Evolutionary conservation across 1,284 basidiomycete genomes (phyloP).

Genomic region (Amylostereum chailletii): DNA sequence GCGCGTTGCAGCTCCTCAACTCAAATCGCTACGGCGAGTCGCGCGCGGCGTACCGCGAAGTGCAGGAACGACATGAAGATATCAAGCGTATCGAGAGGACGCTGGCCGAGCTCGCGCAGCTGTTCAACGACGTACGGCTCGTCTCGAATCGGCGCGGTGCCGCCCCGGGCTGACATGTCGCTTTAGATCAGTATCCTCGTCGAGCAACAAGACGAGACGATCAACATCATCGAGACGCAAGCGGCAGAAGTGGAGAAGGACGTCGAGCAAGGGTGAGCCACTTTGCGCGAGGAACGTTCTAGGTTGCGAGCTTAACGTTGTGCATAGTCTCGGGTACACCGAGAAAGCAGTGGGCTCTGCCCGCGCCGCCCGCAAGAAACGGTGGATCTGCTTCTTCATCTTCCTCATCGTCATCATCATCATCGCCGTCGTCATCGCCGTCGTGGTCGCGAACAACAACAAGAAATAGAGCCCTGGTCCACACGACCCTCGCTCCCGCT

Average conservation of each 20-base stretch:
- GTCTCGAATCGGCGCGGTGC: background rate
- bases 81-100: conserved; percentile 93
- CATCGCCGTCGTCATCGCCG: conserved; percentile 51
- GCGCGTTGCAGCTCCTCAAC: conserved; percentile 61
- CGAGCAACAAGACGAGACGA: conserved; percentile 86
- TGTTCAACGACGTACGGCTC: conserved; percentile 84
- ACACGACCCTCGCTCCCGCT: no score
- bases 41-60: conserved; percentile 87
- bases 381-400: conserved; percentile 84
- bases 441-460: conserved; percentile 34
- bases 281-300: background rate
- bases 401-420: conserved; percentile 49
- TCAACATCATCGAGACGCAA: conserved; percentile 72
- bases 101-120: conserved; percentile 85
- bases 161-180: background rate
- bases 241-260: conserved; percentile 72
- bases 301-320: background rate
- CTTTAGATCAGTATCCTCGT: conserved; percentile 81
- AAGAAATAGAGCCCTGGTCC: conserved; percentile 16
- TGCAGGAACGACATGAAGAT: conserved; percentile 93
- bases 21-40: conserved; percentile 90
- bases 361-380: conserved; percentile 85
- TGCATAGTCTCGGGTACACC: conserved; percentile 63
- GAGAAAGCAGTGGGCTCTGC: conserved; percentile 84
- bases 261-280: conserved; percentile 71